These are phyloP conservation scores for Penicillium steckii DNA, from an alignment of 495 filamentous ascomycete genomes.

Conservation along the genomic window DNA sequence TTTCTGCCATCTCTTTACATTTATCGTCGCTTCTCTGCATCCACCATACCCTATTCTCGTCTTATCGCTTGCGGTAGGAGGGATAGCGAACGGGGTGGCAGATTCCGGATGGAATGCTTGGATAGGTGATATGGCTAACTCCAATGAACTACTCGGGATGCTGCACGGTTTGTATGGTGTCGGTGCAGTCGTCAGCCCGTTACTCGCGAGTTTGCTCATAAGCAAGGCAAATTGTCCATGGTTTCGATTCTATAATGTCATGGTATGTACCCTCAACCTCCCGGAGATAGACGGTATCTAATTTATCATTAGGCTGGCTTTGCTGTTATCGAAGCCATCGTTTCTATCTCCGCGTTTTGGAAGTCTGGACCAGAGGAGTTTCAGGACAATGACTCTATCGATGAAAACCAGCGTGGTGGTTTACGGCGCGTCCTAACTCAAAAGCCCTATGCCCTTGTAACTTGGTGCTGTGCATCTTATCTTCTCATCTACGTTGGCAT, in stretches of 20 bases:
- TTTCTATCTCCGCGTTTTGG: too few relatives aligned
- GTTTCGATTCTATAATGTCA: slow-evolving; percentile 60
- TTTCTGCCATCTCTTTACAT: slow-evolving; percentile 58
- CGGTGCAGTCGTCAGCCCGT: slow-evolving; percentile 51
- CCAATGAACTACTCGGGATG: slow-evolving; percentile 55
- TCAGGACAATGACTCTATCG: too few relatives aligned
- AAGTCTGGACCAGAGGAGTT: too few relatives aligned
- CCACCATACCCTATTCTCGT: slow-evolving; percentile 32
- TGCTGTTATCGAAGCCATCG: too few relatives aligned
- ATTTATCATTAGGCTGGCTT: slow-evolving; percentile 29
- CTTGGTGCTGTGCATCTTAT: slow-evolving; percentile 73
- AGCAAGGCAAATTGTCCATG: slow-evolving; percentile 44
- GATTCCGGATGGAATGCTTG: slow-evolving; percentile 50
- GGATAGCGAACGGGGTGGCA: slow-evolving; percentile 55
- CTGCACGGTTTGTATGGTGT: slow-evolving; percentile 56
- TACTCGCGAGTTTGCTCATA: slow-evolving; percentile 43
- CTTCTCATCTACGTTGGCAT: slow-evolving; percentile 75
- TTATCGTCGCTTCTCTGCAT: slow-evolving; percentile 53
- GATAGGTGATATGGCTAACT: slow-evolving; percentile 55
- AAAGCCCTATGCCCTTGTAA: slow-evolving; percentile 41
- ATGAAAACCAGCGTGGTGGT: too few relatives aligned
- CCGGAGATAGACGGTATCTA: too few relatives aligned
- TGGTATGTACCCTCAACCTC: slow-evolving; percentile 53
- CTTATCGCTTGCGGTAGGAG: slow-evolving; percentile 52
- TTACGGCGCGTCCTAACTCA: too few relatives aligned